phyloP scores from a whole-genome alignment of 2,329 filamentous ascomycete genomes.

The Spiromastix sp. region DNA sequence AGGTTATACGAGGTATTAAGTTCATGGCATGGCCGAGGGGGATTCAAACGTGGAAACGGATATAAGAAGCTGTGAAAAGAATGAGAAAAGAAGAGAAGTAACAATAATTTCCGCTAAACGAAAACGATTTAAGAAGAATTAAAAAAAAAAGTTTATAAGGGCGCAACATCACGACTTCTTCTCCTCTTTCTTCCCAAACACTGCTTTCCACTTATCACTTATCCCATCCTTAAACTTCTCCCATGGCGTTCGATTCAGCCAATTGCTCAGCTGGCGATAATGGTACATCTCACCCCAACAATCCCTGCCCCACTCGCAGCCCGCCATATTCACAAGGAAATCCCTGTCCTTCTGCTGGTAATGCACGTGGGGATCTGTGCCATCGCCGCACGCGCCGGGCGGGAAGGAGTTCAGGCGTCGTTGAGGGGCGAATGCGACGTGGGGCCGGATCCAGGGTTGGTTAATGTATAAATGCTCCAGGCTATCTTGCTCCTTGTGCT shows the following conservation, averaged over 20 bases:
- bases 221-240: slow-evolving; percentile 44
- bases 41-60: too few relatives aligned
- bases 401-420: slow-evolving; percentile 93
- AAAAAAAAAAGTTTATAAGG: slow-evolving; percentile 3
- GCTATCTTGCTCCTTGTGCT: slow-evolving; percentile 96
- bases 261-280: slow-evolving; percentile 84
- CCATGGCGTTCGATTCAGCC: slow-evolving; percentile 75
- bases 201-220: slow-evolving; percentile 13
- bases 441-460: slow-evolving; percentile 85
- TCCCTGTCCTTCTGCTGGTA: slow-evolving; percentile 79
- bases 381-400: slow-evolving; percentile 64
- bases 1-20: too few relatives aligned
- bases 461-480: slow-evolving; percentile 83
- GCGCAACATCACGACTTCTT: slow-evolving; percentile 5
- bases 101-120: too few relatives aligned
- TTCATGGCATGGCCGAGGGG: too few relatives aligned
- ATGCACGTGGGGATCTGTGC: slow-evolving; percentile 60
- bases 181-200: slow-evolving; percentile 12
- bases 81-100: too few relatives aligned
- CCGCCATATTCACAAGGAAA: slow-evolving; percentile 97
- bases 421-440: slow-evolving; percentile 81
- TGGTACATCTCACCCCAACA: slow-evolving; percentile 98
- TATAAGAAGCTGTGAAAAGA: too few relatives aligned
- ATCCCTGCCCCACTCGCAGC: slow-evolving; percentile 91
- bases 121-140: not conserved